Evolutionary conservation across 2,329 filamentous ascomycete species (phyloP), one percentile per base, ranked within the genome.

Genomic region (Sporothrix globosa): DNA sequence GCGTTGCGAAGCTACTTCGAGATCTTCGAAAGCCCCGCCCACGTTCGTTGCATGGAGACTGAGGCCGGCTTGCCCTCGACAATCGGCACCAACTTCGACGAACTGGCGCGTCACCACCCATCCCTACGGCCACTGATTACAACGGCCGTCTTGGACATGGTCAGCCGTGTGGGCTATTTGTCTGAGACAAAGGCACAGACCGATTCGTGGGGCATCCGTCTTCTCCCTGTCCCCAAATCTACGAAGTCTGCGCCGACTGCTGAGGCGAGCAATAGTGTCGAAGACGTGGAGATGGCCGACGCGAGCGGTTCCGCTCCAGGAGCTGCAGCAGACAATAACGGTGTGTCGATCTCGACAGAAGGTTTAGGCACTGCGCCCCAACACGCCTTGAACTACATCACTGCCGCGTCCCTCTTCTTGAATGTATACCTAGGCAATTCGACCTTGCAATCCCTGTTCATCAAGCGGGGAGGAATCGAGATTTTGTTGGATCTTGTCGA

Each of bases 21-120:
- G 78, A 93, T 98, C n/a, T 99, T 99, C 74, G 92, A 97, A 79
- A 98, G 93, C 74, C 90, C 93, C 2, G 86, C 89, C 19, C 96
- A 99, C 80, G 89, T 99, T 71, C 92, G 91, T 75, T 91, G 90
- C 73, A 89, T 99, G 85, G 73, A 92, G 73, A 83, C 84, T 50
- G 95, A 97, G 74, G 83, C 86, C 5, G 83, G 84, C 48, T 84
- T 96, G 71, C 87, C 94, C 11, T 87, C 86, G 41, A 87, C 88
- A 52, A 86, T 99, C 66, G 96, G 96, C 13, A 87, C 87, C 34
- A 91, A 90, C 53, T 97, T 99, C 76, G 96, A 99, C 78, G 96
- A 99, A 80, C 86, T 99, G 71, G 91, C 95, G 68, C 90, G 96
- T 53, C 96, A 99, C 77, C 96, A 99, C 76, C 96, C 96, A 0